Evolutionary conservation across 176 grass and related monocot genomes (phyloP), one percentile per base, ranked within the genome.

Genomic region (Pharus latifolius): DNA sequence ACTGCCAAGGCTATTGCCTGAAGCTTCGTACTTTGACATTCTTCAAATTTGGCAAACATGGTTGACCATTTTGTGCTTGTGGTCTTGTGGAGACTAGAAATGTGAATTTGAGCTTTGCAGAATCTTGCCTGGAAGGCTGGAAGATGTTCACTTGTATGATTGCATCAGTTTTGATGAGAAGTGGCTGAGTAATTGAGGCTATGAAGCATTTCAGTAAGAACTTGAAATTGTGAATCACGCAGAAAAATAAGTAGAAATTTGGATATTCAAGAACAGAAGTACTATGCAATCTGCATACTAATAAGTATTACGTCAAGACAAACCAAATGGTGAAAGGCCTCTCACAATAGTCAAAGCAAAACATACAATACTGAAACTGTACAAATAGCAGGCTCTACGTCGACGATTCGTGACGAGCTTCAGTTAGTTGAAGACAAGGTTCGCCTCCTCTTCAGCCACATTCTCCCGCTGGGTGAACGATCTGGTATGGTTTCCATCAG

Each of bases 371-470:
- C 42, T 49, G 32, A 28, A 12, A 30, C 19, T 20, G n/a, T 22
- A 19, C 44, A 51, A 14, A 14, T 12, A 18, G n/a, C 44, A 47
- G 1, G 27, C 2, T 4, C 3, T 12, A 3, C 25, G 32, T 70
- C 6, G 14, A 13, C 7, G 16, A 74, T 82, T 33, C 37, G 15
- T 32, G 46, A 70, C 31, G 32, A 18, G 43, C 50, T 40, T 83
- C 67, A 83, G 43, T 78, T 73, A 19, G 75, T 88, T 42, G 82
- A 91, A 80, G 81, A 87, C 34, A 57, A 28, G 40, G 64, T 85
- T 67, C 78, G 56, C 50, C 74, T 88, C 73, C 78, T 86, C 79
- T 83, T 91, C 32, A 88, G 74, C 48, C 30, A 68, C 65, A 49
- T 78, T 56, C 65, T 83, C 51, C 73, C 91, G 18, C 10, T 60